These are phyloP conservation scores for Trichoderma endophyticum DNA, from an alignment of 2,329 filamentous ascomycete species.

Conservation along the genomic window DNA sequence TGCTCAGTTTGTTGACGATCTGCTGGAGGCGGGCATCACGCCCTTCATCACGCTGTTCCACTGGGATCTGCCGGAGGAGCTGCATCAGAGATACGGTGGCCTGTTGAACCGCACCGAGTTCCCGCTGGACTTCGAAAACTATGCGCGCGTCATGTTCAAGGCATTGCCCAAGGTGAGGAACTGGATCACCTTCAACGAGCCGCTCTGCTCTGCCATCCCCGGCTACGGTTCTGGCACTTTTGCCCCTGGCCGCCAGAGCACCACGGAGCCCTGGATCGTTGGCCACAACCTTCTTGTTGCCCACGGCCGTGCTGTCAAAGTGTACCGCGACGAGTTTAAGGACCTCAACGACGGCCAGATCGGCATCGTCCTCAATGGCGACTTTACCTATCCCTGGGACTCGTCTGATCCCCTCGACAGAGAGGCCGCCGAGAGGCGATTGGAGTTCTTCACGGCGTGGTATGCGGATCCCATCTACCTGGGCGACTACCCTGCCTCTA, in stretches of 20 bases:
- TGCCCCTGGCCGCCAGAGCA: slow-evolving; percentile 76
- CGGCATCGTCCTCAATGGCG: slow-evolving; percentile 84
- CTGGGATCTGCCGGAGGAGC: slow-evolving; percentile 78
- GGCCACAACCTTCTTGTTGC: slow-evolving; percentile 78
- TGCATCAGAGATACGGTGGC: slow-evolving; percentile 79
- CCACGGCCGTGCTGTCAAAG: slow-evolving; percentile 76
- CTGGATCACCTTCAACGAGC: slow-evolving; percentile 92
- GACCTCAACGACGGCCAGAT: slow-evolving; percentile 68
- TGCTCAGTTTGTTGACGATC: slow-evolving; percentile 72
- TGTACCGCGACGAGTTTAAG: slow-evolving; percentile 81
- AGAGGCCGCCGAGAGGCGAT: slow-evolving; percentile 73
- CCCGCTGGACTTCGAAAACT: slow-evolving; percentile 74
- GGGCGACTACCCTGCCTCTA: slow-evolving; percentile 78
- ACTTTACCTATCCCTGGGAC: slow-evolving; percentile 81
- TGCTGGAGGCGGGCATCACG: slow-evolving; percentile 71
- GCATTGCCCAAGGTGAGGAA: slow-evolving; percentile 74
- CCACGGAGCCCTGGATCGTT: slow-evolving; percentile 75
- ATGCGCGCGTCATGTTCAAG: slow-evolving; percentile 72
- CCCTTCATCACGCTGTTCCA: slow-evolving; percentile 84
- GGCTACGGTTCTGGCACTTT: slow-evolving; percentile 76
- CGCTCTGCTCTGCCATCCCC: slow-evolving; percentile 78
- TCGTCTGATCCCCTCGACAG: slow-evolving; percentile 69
- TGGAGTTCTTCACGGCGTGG: slow-evolving; percentile 85
- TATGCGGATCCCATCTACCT: slow-evolving; percentile 86
- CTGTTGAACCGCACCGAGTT: slow-evolving; percentile 80